Percentiles rank a stretch among this genome's conserved stretches.
These are phyloP conservation scores for Ophiostoma populinum DNA, from an alignment of 2,329 filamentous ascomycete species.

Conservation along the genomic window DNA sequence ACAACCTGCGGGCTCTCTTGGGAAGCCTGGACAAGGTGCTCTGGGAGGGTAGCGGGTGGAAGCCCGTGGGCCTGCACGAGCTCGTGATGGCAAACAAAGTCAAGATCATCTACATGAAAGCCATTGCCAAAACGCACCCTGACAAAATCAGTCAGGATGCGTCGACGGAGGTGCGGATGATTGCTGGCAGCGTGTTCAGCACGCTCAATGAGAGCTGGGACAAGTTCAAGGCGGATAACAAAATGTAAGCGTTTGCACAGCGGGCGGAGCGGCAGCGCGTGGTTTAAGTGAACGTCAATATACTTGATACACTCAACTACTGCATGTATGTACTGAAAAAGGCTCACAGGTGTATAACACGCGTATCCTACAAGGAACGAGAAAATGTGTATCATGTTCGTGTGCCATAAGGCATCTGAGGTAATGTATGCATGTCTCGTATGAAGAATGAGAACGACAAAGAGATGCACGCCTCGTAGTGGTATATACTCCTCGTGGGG, in stretches of 20 bases:
- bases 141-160: slow-evolving; percentile 66
- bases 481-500: no score
- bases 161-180: slow-evolving; percentile 46
- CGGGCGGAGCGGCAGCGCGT: no score
- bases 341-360: no score
- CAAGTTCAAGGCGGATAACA: slow-evolving; percentile 54
- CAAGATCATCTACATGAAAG: slow-evolving; percentile 98
- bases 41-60: slow-evolving; percentile 89
- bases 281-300: no score
- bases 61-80: slow-evolving; percentile 89
- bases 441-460: no score
- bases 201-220: slow-evolving; percentile 59
- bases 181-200: slow-evolving; percentile 47
- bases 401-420: no score
- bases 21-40: slow-evolving; percentile 76
- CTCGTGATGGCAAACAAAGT: slow-evolving; percentile 85
- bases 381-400: no score
- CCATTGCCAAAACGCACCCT: slow-evolving; percentile 93
- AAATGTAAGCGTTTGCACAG: slow-evolving; percentile 25
- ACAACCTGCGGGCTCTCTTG: slow-evolving; percentile 77
- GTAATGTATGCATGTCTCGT: no score
- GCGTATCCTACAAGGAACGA: no score
- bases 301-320: no score
- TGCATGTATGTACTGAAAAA: no score
- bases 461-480: no score